Percentiles rank a stretch among this genome's conserved stretches.
These are phyloP conservation scores for Fusarium sp. DNA, from an alignment of 2,329 filamentous ascomycete genomes.

Conservation along the genomic window DNA sequence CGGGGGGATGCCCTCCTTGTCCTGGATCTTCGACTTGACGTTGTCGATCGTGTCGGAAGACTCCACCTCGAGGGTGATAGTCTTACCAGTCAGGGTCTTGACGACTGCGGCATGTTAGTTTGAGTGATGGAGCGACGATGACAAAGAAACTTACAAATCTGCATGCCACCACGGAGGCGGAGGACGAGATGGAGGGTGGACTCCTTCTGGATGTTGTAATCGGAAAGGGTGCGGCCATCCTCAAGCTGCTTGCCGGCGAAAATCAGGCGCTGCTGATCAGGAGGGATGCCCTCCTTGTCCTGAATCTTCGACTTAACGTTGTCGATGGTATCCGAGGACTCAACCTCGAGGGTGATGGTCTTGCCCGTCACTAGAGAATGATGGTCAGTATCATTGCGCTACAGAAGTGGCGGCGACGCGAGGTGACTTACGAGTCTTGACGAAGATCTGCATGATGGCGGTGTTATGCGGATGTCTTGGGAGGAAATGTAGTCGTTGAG, in stretches of 20 bases:
- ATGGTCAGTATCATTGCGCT: slow-evolving; percentile 35
- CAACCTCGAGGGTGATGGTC: slow-evolving; percentile 72
- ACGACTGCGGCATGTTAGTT: slow-evolving; percentile 61
- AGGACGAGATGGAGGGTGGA: slow-evolving; percentile 81
- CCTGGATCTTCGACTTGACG: slow-evolving; percentile 96
- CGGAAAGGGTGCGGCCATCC: slow-evolving; percentile 75
- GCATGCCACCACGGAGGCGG: slow-evolving; percentile 75
- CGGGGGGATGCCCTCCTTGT: slow-evolving; percentile 96
- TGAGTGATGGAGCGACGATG: background rate
- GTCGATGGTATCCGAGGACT: slow-evolving; percentile 93
- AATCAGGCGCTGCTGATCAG: slow-evolving; percentile 95
- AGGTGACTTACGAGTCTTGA: slow-evolving; percentile 85
- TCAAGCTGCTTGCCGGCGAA: slow-evolving; percentile 98
- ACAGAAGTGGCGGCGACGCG: slow-evolving; percentile 22
- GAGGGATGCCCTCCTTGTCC: slow-evolving; percentile 97
- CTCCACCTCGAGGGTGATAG: slow-evolving; percentile 91
- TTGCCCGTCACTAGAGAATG: slow-evolving; percentile 74
- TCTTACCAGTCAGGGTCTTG: slow-evolving; percentile 92
- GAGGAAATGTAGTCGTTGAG: slow-evolving; percentile 31
- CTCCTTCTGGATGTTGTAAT: slow-evolving; percentile 71
- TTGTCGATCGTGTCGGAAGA: slow-evolving; percentile 94
- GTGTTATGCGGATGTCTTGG: slow-evolving; percentile 44
- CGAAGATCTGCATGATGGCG: slow-evolving; percentile 93
- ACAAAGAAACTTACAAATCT: slow-evolving; percentile 67
- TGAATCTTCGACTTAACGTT: slow-evolving; percentile 99